Percentiles rank a stretch among this genome's conserved stretches.
These are phyloP conservation scores for Pichia nakasei DNA, from an alignment of 805 yeast genomes.

Conservation along the genomic window DNA sequence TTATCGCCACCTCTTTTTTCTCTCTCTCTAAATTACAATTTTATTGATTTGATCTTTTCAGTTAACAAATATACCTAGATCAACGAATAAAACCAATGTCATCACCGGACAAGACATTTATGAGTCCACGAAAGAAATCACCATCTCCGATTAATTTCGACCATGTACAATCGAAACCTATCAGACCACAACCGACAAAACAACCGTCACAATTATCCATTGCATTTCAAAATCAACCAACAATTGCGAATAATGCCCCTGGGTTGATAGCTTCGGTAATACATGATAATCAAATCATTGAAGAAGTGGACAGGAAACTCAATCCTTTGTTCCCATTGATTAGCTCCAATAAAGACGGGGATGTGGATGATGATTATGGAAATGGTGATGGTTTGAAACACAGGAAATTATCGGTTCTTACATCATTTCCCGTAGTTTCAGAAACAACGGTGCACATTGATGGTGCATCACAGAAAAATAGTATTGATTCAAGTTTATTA, in stretches of 20 bases:
- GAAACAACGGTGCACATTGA: neutral
- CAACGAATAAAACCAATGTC: no score
- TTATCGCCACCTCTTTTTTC: no score
- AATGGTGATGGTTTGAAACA: neutral
- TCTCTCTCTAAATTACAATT: no score
- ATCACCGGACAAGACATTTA: no score
- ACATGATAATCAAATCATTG: neutral
- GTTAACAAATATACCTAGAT: no score
- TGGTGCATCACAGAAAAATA: neutral
- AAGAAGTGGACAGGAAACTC: conserved; percentile 2
- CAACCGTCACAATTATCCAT: conserved; percentile 6
- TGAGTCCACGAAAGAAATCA: no score
- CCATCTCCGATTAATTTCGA: neutral
- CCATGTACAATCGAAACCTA: neutral
- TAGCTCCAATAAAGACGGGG: neutral
- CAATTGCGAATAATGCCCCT: neutral
- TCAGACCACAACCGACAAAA: neutral
- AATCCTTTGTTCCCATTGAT: neutral
- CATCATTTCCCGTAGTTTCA: neutral
- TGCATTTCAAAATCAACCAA: conserved; percentile 6
- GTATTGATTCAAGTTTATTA: neutral
- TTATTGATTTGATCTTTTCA: no score
- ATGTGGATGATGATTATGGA: neutral
- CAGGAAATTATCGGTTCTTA: neutral
- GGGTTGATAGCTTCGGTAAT: neutral